Base-by-base conservation (phyloP, 2,329 filamentous ascomycete species). In the Pleurostoma richardsiae region DNA sequence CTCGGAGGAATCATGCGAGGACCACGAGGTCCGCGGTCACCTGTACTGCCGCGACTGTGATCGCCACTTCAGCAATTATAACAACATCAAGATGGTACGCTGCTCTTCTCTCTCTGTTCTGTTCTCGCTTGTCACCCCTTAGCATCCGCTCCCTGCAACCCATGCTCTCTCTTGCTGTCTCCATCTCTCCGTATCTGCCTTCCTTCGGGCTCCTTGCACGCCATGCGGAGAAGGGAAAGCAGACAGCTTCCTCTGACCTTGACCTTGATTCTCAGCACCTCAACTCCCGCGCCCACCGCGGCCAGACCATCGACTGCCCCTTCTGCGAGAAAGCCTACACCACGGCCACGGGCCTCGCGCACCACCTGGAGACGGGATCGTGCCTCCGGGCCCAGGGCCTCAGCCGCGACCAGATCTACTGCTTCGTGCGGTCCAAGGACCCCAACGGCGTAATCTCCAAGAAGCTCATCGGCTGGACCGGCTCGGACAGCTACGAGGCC, bases 351-450 rank as follows among this genome's bases (percentile, higher is more conserved):
- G 81, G 79, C 4, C 52, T 84, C 4, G 56, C 65, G 0, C 68
- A 81, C 56, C 79, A 86, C 51, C 60, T 85, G 1, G 82, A 86
- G 52, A 61, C 55, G 1, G 74, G 74, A n/a, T 60, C 66, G 1
- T 86, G 82, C 44, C 69, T 69, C 0, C 59, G 59, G 0, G 74
- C 76, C 0, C 62, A 57, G 0, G 45, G 52, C 3, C 40, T 82
- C 2, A 71, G 76, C 55, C 73, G 75, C 7, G 70, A 78, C 7
- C 59, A 52, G 3, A 66, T 85, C 4, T 74, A 74, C 57, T 50
- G 56, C 0, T 56, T 69, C 8, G 60, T 83, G 6, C 68, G 69
- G 3, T 48, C 56, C 10, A 64, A 67, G 1, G 80, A 85, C 48
- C 67, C 69, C 0, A 39, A 64, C 4, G 71, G 76, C 10, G 3